Conservation (phyloP, 2,329 filamentous ascomycete species). For the Colletotrichum aenigma region DNA sequence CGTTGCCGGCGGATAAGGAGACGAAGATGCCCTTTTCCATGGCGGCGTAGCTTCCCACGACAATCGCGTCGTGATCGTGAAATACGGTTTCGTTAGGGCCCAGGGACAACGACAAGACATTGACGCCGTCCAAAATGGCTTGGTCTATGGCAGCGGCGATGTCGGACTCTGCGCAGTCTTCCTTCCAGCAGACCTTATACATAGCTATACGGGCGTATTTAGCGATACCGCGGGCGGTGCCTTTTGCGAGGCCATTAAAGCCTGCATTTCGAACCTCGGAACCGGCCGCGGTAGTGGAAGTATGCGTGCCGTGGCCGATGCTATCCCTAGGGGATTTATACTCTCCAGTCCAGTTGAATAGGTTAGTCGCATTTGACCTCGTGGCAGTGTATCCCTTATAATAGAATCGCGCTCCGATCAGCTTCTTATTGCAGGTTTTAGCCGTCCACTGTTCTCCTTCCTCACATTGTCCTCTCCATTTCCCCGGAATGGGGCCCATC, state of each 20-base stretch:
- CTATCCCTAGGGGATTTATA: not conserved
- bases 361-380: not conserved
- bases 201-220: not conserved
- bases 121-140: constrained; percentile 7
- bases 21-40: no score
- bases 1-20: no score
- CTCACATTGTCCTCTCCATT: constrained; percentile 17
- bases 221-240: constrained; percentile 1
- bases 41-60: not conserved
- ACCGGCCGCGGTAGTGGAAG: not conserved
- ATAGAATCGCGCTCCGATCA: constrained; percentile 16
- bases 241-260: not conserved
- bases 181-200: not conserved
- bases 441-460: not conserved
- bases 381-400: not conserved
- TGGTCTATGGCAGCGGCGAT: not conserved
- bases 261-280: not conserved
- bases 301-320: not conserved
- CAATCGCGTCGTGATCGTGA: not conserved
- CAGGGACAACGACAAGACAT: not conserved
- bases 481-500: not conserved
- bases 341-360: not conserved
- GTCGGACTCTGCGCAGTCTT: not conserved
- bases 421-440: constrained; percentile 16
- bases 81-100: not conserved